A percentile compares a stretch with the other conserved stretches of the same genome.
Conservation (phyloP, 345 rosid species). For the Pugionium dolabratum region DNA sequence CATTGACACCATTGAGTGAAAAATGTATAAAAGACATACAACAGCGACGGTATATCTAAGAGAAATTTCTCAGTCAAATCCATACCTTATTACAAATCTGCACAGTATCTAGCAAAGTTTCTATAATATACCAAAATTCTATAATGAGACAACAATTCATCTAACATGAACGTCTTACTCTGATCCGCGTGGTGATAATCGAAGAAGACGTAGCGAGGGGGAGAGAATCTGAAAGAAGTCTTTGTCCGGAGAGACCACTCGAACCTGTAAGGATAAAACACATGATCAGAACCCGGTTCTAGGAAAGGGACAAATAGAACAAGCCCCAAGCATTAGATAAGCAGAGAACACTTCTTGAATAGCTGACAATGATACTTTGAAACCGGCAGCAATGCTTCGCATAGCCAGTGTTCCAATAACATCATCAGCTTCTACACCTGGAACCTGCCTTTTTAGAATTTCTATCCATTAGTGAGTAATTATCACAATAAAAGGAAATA, state of each 20-base stretch:
- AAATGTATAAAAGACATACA: not conserved
- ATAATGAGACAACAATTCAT: slow-evolving; percentile 3
- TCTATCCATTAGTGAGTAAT: slow-evolving; percentile 37
- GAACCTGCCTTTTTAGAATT: slow-evolving; percentile 58
- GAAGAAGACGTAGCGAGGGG: slow-evolving; percentile 90
- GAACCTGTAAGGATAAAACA: slow-evolving; percentile 55
- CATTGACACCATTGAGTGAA: slow-evolving; percentile 11
- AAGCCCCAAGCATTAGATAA: not conserved
- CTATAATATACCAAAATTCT: not conserved
- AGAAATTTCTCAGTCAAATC: slow-evolving; percentile 4
- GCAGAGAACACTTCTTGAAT: slow-evolving; percentile 20
- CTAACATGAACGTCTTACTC: slow-evolving; percentile 48
- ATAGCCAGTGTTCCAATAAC: slow-evolving; percentile 92
- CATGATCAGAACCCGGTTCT: not conserved
- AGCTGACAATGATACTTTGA: slow-evolving; percentile 53
- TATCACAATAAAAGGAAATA: slow-evolving; percentile 20
- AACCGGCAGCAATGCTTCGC: slow-evolving; percentile 81
- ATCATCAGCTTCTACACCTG: slow-evolving; percentile 99
- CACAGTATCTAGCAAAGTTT: not conserved
- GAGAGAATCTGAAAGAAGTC: slow-evolving; percentile 97
- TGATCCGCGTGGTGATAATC: slow-evolving; percentile 86
- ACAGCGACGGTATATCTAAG: not conserved
- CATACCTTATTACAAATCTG: slow-evolving; percentile 1
- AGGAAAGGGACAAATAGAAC: slow-evolving; percentile 7
- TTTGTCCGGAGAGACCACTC: slow-evolving; percentile 98